Conservation (phyloP, 2,329 filamentous ascomycete genomes). For the Scolecobasidium constrictum region DNA sequence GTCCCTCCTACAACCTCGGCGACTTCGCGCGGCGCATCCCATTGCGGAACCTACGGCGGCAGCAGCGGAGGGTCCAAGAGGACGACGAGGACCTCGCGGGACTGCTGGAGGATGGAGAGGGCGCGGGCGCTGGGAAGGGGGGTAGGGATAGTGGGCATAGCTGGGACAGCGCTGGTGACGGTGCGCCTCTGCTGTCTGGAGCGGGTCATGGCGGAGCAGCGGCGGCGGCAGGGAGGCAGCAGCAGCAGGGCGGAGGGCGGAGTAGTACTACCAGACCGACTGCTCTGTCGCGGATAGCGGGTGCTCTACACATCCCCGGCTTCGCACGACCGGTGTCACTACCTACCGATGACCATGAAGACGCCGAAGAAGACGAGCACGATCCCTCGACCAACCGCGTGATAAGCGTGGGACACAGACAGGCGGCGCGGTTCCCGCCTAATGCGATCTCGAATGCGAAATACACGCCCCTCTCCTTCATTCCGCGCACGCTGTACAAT, state of each 20-base stretch:
- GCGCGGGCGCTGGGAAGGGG: no score
- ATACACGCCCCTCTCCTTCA: constrained; percentile 89
- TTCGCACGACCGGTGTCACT: background rate
- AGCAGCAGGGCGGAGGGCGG: no score
- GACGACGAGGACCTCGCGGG: constrained; percentile 56
- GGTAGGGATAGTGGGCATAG: constrained; percentile 41
- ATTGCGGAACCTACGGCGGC: constrained; percentile 47
- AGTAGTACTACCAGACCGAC: no score
- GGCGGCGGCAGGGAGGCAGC: no score
- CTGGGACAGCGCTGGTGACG: constrained; percentile 50
- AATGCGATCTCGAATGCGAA: constrained; percentile 96
- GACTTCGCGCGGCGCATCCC: constrained; percentile 51
- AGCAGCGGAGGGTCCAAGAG: constrained; percentile 31
- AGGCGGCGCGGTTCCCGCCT: constrained; percentile 67
- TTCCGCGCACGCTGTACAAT: constrained; percentile 91
- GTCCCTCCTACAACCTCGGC: constrained; percentile 17
- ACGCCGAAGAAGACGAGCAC: constrained; percentile 20
- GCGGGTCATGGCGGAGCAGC: no score
- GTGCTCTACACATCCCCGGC: no score
- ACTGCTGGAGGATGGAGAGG: constrained; percentile 54
- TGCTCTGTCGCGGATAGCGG: no score
- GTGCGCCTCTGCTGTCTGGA: constrained; percentile 58
- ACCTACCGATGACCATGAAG: background rate
- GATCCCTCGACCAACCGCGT: constrained; percentile 59
- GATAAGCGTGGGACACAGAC: constrained; percentile 63